Conservation (phyloP, 2,329 filamentous ascomycete species). For the Penicillium decumbens region DNA sequence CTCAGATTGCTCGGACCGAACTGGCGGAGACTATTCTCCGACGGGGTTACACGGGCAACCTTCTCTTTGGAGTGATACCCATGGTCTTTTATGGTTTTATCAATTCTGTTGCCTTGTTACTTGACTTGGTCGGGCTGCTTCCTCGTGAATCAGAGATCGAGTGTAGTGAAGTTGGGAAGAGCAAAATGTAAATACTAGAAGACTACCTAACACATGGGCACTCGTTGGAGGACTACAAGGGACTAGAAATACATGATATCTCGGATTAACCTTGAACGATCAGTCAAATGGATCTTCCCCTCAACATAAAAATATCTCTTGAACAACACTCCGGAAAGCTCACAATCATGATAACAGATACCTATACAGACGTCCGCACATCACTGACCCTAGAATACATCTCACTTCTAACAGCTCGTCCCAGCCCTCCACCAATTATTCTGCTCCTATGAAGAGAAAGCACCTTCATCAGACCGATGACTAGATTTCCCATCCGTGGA, state of each 20-base stretch:
- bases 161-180: no score
- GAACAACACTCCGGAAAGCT: conserved; percentile 63
- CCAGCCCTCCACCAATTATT: no score
- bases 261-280: neutral
- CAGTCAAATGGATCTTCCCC: conserved; percentile 53
- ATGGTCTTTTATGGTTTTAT: conserved; percentile 13
- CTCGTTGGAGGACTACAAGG: no score
- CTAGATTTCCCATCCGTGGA: no score
- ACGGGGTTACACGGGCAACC: conserved; percentile 6
- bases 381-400: no score
- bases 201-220: no score
- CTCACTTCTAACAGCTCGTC: no score
- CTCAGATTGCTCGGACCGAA: conserved; percentile 10
- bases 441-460: no score
- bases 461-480: no score
- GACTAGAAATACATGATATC: neutral
- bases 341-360: conserved; percentile 73
- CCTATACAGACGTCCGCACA: conserved; percentile 39
- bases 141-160: neutral
- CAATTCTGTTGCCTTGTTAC: conserved; percentile 8
- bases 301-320: conserved; percentile 67
- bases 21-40: conserved; percentile 11
- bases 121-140: conserved; percentile 7
- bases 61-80: conserved; percentile 9
- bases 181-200: no score